Conservation (phyloP, 805 yeast genomes). For the Sungouiella blattae region DNA sequence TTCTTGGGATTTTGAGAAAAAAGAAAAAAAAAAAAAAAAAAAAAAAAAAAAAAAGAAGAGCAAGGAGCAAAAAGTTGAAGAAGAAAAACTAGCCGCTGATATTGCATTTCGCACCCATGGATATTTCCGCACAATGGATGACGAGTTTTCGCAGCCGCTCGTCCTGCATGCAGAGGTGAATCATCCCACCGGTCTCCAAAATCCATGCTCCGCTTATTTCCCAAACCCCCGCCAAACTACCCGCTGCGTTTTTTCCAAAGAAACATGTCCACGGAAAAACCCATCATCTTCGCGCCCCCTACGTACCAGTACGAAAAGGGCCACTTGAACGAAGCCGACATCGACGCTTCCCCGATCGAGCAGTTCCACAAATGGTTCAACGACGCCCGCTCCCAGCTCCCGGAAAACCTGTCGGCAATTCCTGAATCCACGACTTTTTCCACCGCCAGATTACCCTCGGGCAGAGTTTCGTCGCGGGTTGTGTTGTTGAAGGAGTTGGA, state of each 20-base stretch:
- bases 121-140: too few relatives aligned
- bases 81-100: too few relatives aligned
- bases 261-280: slow-evolving; percentile 16
- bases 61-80: too few relatives aligned
- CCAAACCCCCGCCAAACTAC: slow-evolving; percentile 1
- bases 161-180: too few relatives aligned
- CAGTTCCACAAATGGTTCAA: slow-evolving; percentile 86
- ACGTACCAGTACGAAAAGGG: slow-evolving; percentile 83
- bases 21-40: too few relatives aligned
- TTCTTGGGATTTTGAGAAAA: too few relatives aligned
- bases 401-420: slow-evolving; percentile 45
- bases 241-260: background rate
- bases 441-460: slow-evolving; percentile 84
- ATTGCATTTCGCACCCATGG: too few relatives aligned
- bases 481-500: slow-evolving; percentile 90
- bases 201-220: background rate
- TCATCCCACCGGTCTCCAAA: too few relatives aligned
- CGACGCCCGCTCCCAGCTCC: slow-evolving; percentile 56
- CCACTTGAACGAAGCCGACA: slow-evolving; percentile 51
- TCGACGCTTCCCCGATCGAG: slow-evolving; percentile 58
- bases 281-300: slow-evolving; percentile 69
- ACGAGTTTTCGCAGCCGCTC: too few relatives aligned
- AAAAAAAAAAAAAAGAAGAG: too few relatives aligned
- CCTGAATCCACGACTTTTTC: slow-evolving; percentile 89
- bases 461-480: slow-evolving; percentile 82